Percentiles rank a stretch among this genome's conserved stretches.
These are phyloP conservation scores for Trypanosoma platydactyli DNA, from an alignment of 208 protist species.

Conservation along the genomic window DNA sequence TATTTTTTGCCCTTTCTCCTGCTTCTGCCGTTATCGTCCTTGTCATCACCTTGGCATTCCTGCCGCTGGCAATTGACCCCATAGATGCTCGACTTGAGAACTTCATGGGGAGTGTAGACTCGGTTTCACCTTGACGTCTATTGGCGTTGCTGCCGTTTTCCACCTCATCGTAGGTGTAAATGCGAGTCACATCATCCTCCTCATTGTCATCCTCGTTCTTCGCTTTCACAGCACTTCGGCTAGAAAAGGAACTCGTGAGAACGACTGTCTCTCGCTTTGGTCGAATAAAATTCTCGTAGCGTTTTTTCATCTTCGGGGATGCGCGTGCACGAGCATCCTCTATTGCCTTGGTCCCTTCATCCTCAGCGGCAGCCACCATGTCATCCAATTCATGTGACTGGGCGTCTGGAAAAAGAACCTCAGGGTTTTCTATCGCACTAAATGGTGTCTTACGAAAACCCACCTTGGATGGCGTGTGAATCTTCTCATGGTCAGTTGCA, in stretches of 20 bases:
- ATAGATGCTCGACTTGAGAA: background rate
- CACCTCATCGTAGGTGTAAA: constrained; percentile 75
- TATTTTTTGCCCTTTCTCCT: background rate
- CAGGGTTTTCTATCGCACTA: background rate
- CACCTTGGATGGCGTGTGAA: background rate
- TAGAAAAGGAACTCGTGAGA: constrained; percentile 64
- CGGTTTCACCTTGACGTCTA: background rate
- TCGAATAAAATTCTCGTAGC: constrained; percentile 50
- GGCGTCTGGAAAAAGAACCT: constrained; percentile 34
- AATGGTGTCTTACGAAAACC: background rate
- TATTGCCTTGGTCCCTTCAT: constrained; percentile 2
- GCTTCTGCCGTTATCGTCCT: too few relatives aligned
- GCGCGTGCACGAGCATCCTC: constrained; percentile 16
- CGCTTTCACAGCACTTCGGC: background rate
- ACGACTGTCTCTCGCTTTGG: constrained; percentile 46
- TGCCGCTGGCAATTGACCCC: too few relatives aligned
- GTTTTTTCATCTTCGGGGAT: constrained; percentile 57
- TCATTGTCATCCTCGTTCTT: constrained; percentile 32
- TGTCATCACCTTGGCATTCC: too few relatives aligned
- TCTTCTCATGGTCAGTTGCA: background rate
- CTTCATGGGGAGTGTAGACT: background rate
- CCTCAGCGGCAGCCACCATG: background rate
- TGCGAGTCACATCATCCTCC: constrained; percentile 60
- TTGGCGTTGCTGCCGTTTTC: background rate
- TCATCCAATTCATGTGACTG: constrained; percentile 23